Base-by-base conservation (phyloP, 495 filamentous ascomycete genomes). In the Xylona heveae region DNA sequence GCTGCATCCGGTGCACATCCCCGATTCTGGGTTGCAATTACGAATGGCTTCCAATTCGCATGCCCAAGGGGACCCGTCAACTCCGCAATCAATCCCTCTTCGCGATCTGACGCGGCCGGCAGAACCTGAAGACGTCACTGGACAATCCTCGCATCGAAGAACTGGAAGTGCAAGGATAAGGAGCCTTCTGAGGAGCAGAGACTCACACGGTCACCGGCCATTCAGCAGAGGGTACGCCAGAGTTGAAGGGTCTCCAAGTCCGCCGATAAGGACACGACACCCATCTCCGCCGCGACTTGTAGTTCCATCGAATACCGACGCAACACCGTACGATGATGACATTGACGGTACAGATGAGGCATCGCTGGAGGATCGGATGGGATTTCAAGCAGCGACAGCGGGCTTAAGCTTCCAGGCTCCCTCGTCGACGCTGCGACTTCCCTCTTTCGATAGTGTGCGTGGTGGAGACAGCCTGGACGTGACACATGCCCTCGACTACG, bases 311-410 rank as follows among this genome's bases (percentile, higher is more conserved):
- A 38, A 46, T 12, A 37, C 40, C 9, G 35, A 46, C 14, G 29
- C 39, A n/a, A 37, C 36, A 7, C 32, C 34, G 21, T 34, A 47
- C 22, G 44, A 54, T 23, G 52, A 50, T 17, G 45, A 20, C 5
- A n/a, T n/a, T n/a, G n/a, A n/a, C n/a, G n/a, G n/a, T n/a, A n/a
- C n/a, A n/a, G 38, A 35, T 13, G 38, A 42, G 25, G 53, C 52
- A 15, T 47, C 50, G 6, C 25, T 55, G 22, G 49, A 45, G 5
- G 50, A 57, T 42, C 26, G 19, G 4, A 44, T 39, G 17, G 49
- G 43, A 10, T 55, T 59, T 31, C 55, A 59, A 38, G 43, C 45
- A 20, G 53, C 55, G 1, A 54, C 57, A 26, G 44, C 52, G 4
- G 55, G 55, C 4, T 29, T 55, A 28, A 49, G 41, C 35, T 55